phyloP scores from a whole-genome alignment of 768 basidiomycete genomes.

The Inosperma sp. region DNA sequence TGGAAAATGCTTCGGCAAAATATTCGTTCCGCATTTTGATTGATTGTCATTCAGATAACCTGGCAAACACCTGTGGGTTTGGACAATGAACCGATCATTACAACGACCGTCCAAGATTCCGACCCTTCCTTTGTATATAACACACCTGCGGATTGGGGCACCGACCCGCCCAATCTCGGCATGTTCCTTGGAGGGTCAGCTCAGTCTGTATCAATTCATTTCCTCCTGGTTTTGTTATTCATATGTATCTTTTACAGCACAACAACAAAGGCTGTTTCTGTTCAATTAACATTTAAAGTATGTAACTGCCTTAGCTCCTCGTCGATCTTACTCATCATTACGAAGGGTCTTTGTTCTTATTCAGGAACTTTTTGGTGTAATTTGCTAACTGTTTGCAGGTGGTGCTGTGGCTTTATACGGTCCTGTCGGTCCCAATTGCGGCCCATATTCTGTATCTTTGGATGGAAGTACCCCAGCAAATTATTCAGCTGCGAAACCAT shows the following conservation, averaged over 20 bases:
- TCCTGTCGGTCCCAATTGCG: slow-evolving; percentile 31
- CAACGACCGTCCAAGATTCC: slow-evolving; percentile 31
- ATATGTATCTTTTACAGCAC: slow-evolving; percentile 13
- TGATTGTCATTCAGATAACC: slow-evolving; percentile 25
- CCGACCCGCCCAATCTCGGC: slow-evolving; percentile 30
- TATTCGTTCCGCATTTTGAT: slow-evolving; percentile 1
- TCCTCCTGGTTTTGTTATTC: not conserved
- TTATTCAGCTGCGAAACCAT: slow-evolving; percentile 15
- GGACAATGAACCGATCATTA: slow-evolving; percentile 22
- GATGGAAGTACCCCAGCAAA: slow-evolving; percentile 20
- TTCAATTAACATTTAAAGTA: slow-evolving; percentile 26
- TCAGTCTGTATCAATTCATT: slow-evolving; percentile 30
- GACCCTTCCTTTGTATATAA: slow-evolving; percentile 36
- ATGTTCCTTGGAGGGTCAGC: slow-evolving; percentile 43
- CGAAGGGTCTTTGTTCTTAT: slow-evolving; percentile 3
- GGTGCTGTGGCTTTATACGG: slow-evolving; percentile 38
- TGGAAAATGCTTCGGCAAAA: not conserved
- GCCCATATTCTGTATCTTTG: slow-evolving; percentile 28
- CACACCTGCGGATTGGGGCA: slow-evolving; percentile 31
- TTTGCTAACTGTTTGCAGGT: slow-evolving; percentile 13
- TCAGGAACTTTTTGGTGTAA: no score
- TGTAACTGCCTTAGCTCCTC: not conserved
- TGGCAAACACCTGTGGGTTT: slow-evolving; percentile 30
- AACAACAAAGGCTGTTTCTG: slow-evolving; percentile 16
- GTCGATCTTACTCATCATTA: not conserved